phyloP scores from a whole-genome alignment of 352 stramenopile genomes.

The Phytopythium aichiense region DNA sequence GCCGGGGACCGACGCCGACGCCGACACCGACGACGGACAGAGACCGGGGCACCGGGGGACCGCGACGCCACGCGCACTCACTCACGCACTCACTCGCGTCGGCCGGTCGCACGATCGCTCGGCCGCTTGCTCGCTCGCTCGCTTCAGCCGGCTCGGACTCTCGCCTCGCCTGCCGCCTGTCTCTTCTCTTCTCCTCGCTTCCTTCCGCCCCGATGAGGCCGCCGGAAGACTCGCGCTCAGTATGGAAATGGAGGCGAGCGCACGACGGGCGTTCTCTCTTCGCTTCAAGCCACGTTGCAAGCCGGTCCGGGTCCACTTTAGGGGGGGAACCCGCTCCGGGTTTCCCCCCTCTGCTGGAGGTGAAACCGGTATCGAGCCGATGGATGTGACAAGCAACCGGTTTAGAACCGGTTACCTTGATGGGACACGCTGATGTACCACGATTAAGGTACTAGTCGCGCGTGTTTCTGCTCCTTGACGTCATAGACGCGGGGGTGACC shows the following conservation, averaged over 20 bases:
- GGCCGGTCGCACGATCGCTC: neutral
- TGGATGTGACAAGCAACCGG: too few species aligned
- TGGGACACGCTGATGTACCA: neutral
- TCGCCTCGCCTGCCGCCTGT: neutral
- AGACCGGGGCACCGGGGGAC: too few species aligned
- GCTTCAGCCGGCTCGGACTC: too few species aligned
- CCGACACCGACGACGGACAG: neutral
- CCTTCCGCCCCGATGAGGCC: neutral
- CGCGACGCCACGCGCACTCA: neutral
- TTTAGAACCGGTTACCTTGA: neutral
- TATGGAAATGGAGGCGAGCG: too few species aligned
- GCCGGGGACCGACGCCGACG: neutral
- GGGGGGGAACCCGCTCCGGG: too few species aligned
- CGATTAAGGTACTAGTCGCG: neutral
- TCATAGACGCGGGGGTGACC: conserved; percentile 4
- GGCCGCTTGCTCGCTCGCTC: too few species aligned
- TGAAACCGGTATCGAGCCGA: too few species aligned
- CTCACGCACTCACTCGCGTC: neutral
- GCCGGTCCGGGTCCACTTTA: too few species aligned
- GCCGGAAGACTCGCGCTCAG: too few species aligned
- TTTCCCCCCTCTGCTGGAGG: too few species aligned
- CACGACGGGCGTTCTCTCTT: too few species aligned
- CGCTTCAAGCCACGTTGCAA: neutral
- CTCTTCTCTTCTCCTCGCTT: neutral
- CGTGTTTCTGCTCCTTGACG: conserved; percentile 1